Conservation (phyloP, 768 basidiomycete species). For the Russula dissimulans region DNA sequence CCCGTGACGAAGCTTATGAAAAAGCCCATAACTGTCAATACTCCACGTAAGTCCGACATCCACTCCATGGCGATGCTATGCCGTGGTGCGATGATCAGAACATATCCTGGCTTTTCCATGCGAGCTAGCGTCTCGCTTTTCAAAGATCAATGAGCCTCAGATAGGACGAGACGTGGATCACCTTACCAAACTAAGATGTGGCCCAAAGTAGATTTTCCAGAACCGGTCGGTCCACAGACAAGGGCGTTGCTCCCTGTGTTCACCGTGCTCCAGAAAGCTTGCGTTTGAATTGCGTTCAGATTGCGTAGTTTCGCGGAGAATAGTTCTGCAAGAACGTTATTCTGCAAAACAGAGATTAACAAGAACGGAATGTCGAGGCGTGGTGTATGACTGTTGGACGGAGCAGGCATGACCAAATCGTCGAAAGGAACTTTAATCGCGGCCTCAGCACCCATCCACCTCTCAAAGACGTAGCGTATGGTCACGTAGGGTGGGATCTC, state of each 20-base stretch:
- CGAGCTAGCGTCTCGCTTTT: constrained; percentile 48
- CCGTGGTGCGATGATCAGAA: constrained; percentile 55
- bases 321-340: constrained; percentile 36
- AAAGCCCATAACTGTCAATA: constrained; percentile 34
- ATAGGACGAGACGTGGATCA: not conserved
- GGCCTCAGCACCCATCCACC: constrained; percentile 89
- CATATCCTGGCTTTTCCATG: constrained; percentile 39
- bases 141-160: constrained; percentile 14
- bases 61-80: constrained; percentile 48
- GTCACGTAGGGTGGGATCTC: constrained; percentile 55
- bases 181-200: constrained; percentile 67
- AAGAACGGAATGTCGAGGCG: constrained; percentile 72
- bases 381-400: constrained; percentile 47
- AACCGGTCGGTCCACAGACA: constrained; percentile 68
- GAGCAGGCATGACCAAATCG: constrained; percentile 64
- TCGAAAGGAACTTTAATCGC: constrained; percentile 55
- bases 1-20: constrained; percentile 29
- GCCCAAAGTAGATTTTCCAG: constrained; percentile 72
- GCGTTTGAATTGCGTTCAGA: constrained; percentile 85
- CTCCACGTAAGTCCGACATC: constrained; percentile 40
- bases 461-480: constrained; percentile 77
- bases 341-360: constrained; percentile 41
- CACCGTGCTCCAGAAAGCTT: constrained; percentile 74
- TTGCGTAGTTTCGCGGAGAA: constrained; percentile 40
- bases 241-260: constrained; percentile 60